These are phyloP conservation scores for Stagonosporopsis vannaccii DNA, from an alignment of 2,329 filamentous ascomycete species.

Conservation along the genomic window DNA sequence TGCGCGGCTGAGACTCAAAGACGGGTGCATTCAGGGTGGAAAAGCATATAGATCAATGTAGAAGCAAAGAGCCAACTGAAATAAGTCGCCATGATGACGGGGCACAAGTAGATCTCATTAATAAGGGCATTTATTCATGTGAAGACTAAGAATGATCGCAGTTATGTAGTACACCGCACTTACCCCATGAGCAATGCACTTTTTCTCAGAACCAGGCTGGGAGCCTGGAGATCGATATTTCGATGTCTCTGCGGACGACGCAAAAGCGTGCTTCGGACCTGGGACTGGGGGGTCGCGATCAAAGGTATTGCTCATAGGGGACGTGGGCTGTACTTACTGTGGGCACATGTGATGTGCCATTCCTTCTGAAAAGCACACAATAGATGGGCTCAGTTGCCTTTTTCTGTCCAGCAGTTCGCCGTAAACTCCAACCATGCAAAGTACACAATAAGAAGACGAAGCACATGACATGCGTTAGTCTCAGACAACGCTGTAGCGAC, in stretches of 20 bases:
- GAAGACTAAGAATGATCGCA: not conserved
- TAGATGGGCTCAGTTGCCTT: not conserved
- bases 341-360: not conserved
- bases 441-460: not conserved
- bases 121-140: not conserved
- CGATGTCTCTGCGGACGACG: not conserved
- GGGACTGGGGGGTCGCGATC: constrained; percentile 15
- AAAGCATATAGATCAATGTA: not conserved
- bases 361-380: not conserved
- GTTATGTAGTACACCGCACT: not conserved
- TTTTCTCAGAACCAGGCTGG: not conserved
- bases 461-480: not conserved
- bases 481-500: constrained; percentile 77
- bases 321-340: constrained; percentile 12
- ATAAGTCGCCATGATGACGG: not conserved
- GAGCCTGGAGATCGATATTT: not conserved
- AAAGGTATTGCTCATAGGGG: constrained; percentile 4
- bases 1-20: not conserved
- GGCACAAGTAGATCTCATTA: not conserved
- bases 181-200: not conserved
- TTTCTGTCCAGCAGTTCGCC: not conserved
- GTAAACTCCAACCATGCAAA: not conserved
- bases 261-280: not conserved
- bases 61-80: not conserved
- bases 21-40: not conserved